Percentiles rank a stretch among this genome's conserved stretches.
phyloP scores from a whole-genome alignment of 305 asterid genomes.

The Caryopteris hybrid region DNA sequence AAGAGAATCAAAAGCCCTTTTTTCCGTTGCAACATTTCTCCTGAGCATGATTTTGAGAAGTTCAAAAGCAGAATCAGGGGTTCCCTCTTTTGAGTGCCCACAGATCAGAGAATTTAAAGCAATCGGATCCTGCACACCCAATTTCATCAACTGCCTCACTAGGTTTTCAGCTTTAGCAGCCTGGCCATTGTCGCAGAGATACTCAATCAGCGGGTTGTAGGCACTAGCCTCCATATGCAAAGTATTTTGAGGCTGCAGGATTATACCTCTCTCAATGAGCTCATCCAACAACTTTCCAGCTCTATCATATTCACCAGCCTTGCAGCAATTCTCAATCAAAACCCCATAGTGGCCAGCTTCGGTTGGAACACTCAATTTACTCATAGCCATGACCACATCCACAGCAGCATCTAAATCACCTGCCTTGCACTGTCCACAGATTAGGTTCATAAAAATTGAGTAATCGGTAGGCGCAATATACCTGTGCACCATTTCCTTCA shows the following conservation, averaged over 20 bases:
- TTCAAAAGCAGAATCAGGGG: constrained; percentile 70
- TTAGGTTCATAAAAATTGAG: constrained; percentile 51
- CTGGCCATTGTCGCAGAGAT: constrained; percentile 75
- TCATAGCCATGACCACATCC: constrained; percentile 75
- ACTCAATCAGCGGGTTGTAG: constrained; percentile 59
- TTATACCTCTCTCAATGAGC: constrained; percentile 72
- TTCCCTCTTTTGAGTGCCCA: constrained; percentile 75
- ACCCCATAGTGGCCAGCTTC: constrained; percentile 92
- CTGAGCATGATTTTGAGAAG: constrained; percentile 64
- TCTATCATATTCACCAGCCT: constrained; percentile 54
- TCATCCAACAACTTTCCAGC: constrained; percentile 69
- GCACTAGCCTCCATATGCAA: constrained; percentile 69
- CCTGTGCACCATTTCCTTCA: constrained; percentile 76
- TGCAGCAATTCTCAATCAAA: constrained; percentile 75
- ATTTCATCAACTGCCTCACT: constrained; percentile 82
- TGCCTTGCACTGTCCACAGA: constrained; percentile 62
- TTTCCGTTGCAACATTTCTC: constrained; percentile 54
- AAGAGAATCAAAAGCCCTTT: constrained; percentile 55
- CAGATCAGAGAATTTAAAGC: constrained; percentile 58
- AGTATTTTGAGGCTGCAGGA: constrained; percentile 54
- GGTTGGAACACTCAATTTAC: constrained; percentile 64
- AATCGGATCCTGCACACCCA: constrained; percentile 68
- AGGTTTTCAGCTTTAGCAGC: constrained; percentile 73
- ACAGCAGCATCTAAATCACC: constrained; percentile 76
- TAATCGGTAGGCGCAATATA: constrained; percentile 59